phyloP scores from a whole-genome alignment of 352 stramenopile species.

The Globisporangium middletonii region DNA sequence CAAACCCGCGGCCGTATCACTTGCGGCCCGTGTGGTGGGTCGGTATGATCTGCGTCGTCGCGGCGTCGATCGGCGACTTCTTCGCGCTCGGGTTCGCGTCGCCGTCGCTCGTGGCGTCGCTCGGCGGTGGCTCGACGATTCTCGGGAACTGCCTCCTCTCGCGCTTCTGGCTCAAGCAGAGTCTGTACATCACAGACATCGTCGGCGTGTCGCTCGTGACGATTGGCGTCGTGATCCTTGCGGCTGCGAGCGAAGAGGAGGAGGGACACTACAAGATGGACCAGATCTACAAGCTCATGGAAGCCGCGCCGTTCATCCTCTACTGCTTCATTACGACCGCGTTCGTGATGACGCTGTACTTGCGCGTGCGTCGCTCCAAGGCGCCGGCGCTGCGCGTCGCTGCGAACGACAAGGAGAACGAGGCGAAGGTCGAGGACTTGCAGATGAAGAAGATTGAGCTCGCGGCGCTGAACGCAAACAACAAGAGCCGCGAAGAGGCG shows the following conservation, averaged over 20 bases:
- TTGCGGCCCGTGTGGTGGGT: constrained; percentile 85
- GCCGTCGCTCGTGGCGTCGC: constrained; percentile 80
- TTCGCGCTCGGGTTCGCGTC: constrained; percentile 81
- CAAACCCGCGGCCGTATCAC: constrained; percentile 70
- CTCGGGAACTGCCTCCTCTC: constrained; percentile 81
- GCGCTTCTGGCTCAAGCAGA: constrained; percentile 86
- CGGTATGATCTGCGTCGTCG: constrained; percentile 82
- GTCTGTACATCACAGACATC: constrained; percentile 81
- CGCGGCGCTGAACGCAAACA: constrained; percentile 17
- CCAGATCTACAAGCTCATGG: constrained; percentile 81
- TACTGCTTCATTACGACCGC: constrained; percentile 77
- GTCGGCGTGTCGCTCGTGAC: constrained; percentile 70
- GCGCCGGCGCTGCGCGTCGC: constrained; percentile 68
- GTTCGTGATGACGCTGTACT: constrained; percentile 79
- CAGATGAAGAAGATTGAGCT: constrained; percentile 51
- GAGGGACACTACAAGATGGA: constrained; percentile 81
- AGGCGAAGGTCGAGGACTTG: constrained; percentile 38
- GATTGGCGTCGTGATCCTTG: constrained; percentile 74
- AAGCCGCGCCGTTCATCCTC: constrained; percentile 72
- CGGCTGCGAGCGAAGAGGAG: constrained; percentile 60
- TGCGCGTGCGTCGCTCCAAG: constrained; percentile 76
- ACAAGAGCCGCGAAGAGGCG: constrained; percentile 18
- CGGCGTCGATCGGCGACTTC: constrained; percentile 81
- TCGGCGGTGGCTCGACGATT: constrained; percentile 78
- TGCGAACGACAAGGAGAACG: constrained; percentile 35